Conservation (phyloP, 495 filamentous ascomycete genomes). For the Penicillium dipodomyicola region DNA sequence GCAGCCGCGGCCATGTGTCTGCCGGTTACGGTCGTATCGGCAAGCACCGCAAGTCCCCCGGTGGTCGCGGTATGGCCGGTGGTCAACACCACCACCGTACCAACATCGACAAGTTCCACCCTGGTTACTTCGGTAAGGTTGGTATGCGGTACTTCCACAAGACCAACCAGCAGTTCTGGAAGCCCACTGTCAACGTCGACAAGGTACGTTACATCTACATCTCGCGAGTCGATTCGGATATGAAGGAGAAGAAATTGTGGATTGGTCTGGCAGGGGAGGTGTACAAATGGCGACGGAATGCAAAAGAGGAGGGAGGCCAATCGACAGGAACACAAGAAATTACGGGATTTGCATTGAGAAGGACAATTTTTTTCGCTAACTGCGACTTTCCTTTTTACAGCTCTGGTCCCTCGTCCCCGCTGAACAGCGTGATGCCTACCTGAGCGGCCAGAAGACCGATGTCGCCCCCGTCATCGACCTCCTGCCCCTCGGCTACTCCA, state of each 20-base stretch:
- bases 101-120: slow-evolving; percentile 93
- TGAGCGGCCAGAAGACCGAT: slow-evolving; percentile 68
- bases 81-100: slow-evolving; percentile 92
- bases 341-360: neutral
- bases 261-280: slow-evolving; percentile 3
- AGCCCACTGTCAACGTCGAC: slow-evolving; percentile 85
- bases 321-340: slow-evolving; percentile 8
- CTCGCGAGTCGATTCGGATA: slow-evolving; percentile 12
- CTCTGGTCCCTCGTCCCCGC: slow-evolving; percentile 79
- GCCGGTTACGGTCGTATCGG: slow-evolving; percentile 90
- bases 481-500: slow-evolving; percentile 85
- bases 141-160: slow-evolving; percentile 97
- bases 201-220: slow-evolving; percentile 58
- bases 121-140: slow-evolving; percentile 97
- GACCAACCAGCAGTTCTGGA: slow-evolving; percentile 86
- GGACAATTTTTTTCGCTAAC: slow-evolving; percentile 20
- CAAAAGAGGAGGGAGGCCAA: slow-evolving; percentile 1
- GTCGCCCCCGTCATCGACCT: slow-evolving; percentile 91
- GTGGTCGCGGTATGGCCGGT: slow-evolving; percentile 95
- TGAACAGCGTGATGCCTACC: slow-evolving; percentile 81
- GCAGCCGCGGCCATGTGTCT: slow-evolving; percentile 88
- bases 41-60: slow-evolving; percentile 91
- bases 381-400: slow-evolving; percentile 42
- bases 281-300: neutral
- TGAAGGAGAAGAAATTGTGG: slow-evolving; percentile 6